Evolutionary conservation across 2,329 filamentous ascomycete species (phyloP), one percentile per base, ranked within the genome.

Genomic region (Bertia moriformis): DNA sequence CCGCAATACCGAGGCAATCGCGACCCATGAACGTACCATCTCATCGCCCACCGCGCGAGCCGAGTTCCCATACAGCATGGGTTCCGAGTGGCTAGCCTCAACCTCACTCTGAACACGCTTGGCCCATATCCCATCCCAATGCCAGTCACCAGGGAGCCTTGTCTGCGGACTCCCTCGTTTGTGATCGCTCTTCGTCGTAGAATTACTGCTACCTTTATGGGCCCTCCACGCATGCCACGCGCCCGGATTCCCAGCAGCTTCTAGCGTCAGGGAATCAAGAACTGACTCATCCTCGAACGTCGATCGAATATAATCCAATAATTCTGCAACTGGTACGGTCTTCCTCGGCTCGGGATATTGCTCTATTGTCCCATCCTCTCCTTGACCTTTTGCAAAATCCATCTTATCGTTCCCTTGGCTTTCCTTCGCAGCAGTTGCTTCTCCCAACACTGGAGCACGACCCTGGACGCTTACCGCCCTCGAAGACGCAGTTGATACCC

Each of bases 121-220:
- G 54, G 93, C 84, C 89, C 89, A 98, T 0, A 96, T 89, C 0
- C 89, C 88, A 51, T 94, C 86, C 89, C 89, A 96, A 53, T 93
- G 93, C 89, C 89, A 96, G 49, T 93, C 82, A 4, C 82, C 83
- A 0, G 86, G 86, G 38, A 71, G 66, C 43, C 78, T 61, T 24
- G 58, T 51, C 24, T 29, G 24, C 24, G 24, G 24, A 29, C 33
- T 37, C 15, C 33, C n/a, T 12, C n/a, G 17, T 14, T 18, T 37
- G 37, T 13, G 18, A n/a, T 13, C 18, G n/a, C 33, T 14, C 17
- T 10, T 37, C 17, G 33, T 14, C 33, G 32, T 14, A 10, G 10
- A 10, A 29, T 4, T n/a, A 14, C 18, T 43, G 39, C 18, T 43
- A 41, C 18, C 43, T 41, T 13, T 14, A 14, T 43, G 39, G 12